Conservation (phyloP, 129 eudicot species). For the Saussurea involucrata region DNA sequence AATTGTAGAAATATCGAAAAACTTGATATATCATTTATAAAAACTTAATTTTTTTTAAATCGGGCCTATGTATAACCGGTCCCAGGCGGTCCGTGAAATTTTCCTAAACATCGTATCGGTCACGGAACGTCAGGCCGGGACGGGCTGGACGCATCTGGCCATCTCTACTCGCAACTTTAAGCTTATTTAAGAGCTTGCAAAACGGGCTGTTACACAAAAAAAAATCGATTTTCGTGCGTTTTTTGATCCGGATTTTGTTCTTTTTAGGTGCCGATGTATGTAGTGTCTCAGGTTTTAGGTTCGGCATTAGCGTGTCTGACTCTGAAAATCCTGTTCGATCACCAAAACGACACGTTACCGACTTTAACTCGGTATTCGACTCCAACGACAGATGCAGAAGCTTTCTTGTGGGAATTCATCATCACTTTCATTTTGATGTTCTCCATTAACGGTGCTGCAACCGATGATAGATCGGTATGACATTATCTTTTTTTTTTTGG, state of each 20-base stretch:
- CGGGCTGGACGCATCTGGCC: too few relatives aligned
- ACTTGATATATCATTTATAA: too few relatives aligned
- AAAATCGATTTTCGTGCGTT: not conserved
- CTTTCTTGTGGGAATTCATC: conserved; percentile 62
- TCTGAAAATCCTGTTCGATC: conserved; percentile 42
- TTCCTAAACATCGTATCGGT: too few relatives aligned
- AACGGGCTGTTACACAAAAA: not conserved
- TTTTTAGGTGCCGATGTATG: conserved; percentile 63
- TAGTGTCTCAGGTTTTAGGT: conserved; percentile 51
- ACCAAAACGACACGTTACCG: conserved; percentile 47
- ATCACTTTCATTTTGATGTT: conserved; percentile 58
- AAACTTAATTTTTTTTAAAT: too few relatives aligned
- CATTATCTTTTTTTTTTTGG: too few relatives aligned
- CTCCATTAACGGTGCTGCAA: conserved; percentile 56
- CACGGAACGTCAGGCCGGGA: too few relatives aligned
- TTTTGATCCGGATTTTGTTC: not conserved
- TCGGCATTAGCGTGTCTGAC: conserved; percentile 58
- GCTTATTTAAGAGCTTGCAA: too few relatives aligned
- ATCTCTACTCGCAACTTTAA: too few relatives aligned
- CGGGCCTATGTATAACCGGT: too few relatives aligned
- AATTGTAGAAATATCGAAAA: too few relatives aligned
- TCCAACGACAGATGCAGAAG: conserved; percentile 50
- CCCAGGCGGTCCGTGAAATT: too few relatives aligned
- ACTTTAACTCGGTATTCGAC: conserved; percentile 42
- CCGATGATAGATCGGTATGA: conserved; percentile 63